Evolutionary conservation across 2,329 filamentous ascomycete species (phyloP), one percentile per base, ranked within the genome.

Genomic region (Talaromyces sp.): DNA sequence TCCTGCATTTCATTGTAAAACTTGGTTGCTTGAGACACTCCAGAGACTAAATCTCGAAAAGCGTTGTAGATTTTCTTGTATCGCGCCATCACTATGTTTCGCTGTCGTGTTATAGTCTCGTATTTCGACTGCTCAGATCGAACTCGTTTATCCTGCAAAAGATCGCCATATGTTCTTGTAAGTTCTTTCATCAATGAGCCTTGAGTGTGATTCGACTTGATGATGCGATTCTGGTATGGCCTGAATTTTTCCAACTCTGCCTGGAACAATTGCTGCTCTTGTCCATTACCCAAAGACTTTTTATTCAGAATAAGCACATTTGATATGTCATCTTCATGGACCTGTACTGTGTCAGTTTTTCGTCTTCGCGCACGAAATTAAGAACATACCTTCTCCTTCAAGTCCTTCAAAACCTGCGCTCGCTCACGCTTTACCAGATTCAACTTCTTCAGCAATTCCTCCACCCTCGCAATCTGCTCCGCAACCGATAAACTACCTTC

Each of bases 1-100:
- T 97, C 92, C 69, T 89, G 90, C 92, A 98, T 99, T 74, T 98
- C 95, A 2, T 85, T 84, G 73, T 99, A 99, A 85, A 96, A 99
- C 60, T 88, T 88, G 77, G 95, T 93, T 6, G 96, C 95, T 67
- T 93, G 88, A 70, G 89, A 85, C 4, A 99, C 81, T 1, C 95
- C 95, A 8, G 92, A 89, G 66, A 91, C 86, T 12, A 99, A 84
- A 69, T 96, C 93, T 64, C 96, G 84, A 74, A 96, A 98, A 66
- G 93, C 92, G 74, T 96, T 92, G 70, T 96, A 96, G 1, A 95
- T 87, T 65, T 92, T 89, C 76, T 92, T 93, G 77, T 98, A 99
- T 73, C 88, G 91, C 69, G 87, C 88, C 76, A 96, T 86, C 4
- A 96, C 93, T 0, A 87, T 82, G 57, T 87, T 90, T 48, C 92